Evolutionary conservation across 257 asterid genomes (phyloP).

Genomic region (Lavandula angustifolia): DNA sequence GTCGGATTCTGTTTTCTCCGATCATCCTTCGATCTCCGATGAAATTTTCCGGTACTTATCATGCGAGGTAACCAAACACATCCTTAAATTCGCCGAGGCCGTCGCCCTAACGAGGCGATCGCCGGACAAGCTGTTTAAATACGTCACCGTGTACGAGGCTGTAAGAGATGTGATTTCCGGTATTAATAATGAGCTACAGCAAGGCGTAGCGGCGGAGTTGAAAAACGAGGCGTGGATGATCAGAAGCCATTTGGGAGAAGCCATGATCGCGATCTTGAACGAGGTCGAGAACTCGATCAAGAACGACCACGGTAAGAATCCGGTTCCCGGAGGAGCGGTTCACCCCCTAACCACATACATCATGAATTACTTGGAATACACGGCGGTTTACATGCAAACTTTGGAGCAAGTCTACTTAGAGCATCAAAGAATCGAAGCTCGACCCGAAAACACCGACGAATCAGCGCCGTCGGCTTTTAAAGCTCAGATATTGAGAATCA

Average conservation of each 20-base stretch:
- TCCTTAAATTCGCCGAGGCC: constrained; percentile 73
- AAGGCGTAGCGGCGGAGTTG: constrained; percentile 38
- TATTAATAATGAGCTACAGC: constrained; percentile 38
- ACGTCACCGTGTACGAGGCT: constrained; percentile 69
- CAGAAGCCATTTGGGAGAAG: constrained; percentile 61
- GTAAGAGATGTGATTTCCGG: constrained; percentile 45
- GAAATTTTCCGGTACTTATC: constrained; percentile 43
- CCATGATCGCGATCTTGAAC: constrained; percentile 54
- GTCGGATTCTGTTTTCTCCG: constrained; percentile 44
- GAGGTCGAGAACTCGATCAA: constrained; percentile 78
- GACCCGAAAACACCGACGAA: too few relatives aligned
- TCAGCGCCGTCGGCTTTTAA: constrained; percentile 48
- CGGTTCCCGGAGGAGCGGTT: constrained; percentile 83
- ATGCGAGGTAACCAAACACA: constrained; percentile 43
- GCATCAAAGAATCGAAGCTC: constrained; percentile 65
- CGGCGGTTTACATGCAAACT: constrained; percentile 55
- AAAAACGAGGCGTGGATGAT: constrained; percentile 58
- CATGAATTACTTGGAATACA: constrained; percentile 61
- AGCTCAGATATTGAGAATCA: constrained; percentile 52
- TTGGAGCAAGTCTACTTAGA: constrained; percentile 73
- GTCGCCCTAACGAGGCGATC: constrained; percentile 67
- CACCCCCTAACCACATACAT: constrained; percentile 80
- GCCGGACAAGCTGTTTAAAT: constrained; percentile 75
- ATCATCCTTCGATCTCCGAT: constrained; percentile 38
- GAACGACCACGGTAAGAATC: constrained; percentile 60